A percentile compares a stretch with the other conserved stretches of the same genome.
phyloP scores from a whole-genome alignment of 176 grass and related monocot genomes.

The Dactylis glomerata region DNA sequence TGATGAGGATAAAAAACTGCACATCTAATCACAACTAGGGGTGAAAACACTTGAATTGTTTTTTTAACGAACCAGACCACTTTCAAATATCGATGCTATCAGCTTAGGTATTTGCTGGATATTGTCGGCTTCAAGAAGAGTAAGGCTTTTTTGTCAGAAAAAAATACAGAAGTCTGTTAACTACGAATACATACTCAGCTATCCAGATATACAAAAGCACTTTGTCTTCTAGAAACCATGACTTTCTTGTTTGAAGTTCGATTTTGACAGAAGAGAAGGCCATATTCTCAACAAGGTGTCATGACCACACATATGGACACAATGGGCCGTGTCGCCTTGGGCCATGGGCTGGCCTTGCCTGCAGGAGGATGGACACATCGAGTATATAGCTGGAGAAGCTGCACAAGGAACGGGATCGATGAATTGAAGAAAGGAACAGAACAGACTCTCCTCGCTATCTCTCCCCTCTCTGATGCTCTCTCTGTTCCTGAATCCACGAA shows the following conservation, averaged over 20 bases:
- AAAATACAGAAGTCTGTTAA: neutral
- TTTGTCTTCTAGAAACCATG: neutral
- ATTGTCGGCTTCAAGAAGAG: neutral
- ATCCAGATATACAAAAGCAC: neutral
- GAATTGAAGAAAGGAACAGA: no score
- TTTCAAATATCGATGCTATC: neutral
- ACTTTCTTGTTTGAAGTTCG: neutral
- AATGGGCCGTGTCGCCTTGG: no score
- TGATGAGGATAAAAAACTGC: neutral
- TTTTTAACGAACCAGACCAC: neutral
- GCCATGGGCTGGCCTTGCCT: no score
- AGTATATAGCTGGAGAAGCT: no score
- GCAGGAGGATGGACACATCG: no score
- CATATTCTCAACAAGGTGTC: neutral
- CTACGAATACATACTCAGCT: neutral
- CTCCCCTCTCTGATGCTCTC: no score
- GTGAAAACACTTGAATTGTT: neutral
- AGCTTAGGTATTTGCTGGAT: neutral
- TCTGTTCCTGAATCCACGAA: no score
- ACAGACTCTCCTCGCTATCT: no score
- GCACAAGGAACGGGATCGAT: no score
- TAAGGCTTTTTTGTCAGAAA: neutral
- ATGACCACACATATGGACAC: no score
- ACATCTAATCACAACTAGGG: neutral
- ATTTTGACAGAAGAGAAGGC: neutral